Evolutionary conservation across 148 eudicot species (phyloP), one percentile per base, ranked within the genome.

Genomic region (Rhododendron kiyosumense): DNA sequence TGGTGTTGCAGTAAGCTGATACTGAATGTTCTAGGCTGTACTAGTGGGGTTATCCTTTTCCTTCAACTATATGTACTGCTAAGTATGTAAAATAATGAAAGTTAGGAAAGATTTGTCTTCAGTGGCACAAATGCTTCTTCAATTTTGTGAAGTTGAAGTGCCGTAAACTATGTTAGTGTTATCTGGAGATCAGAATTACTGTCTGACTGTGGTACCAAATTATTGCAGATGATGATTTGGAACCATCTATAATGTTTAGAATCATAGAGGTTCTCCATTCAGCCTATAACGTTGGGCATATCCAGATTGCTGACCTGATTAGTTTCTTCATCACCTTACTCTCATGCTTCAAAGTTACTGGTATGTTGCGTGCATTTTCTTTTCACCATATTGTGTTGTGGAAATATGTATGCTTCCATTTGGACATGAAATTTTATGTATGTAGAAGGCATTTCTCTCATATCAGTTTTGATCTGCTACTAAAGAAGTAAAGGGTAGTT

Each of bases 271-370:
- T 97, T 87, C 84, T 97, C 86, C 91, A 92, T 77, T 94, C 95
- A 18, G 90, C 96, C 30, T 97, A 90, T 85, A 93, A 83, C 89
- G 98, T 92, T 89, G 99, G 98, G 32, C 97, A 86, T 78, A 84
- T 94, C 81, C 90, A 89, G 88, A 88, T 90, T 89, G 94, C 91
- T 22, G 97, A 97, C 78, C 91, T 91, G 65, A 88, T 89, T 85
- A 97, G 99, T 89, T 94, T 97, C 93, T 91, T 94, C 91, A 85
- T 95, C 88, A 95, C 99, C 51, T 87, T 97, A 87, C 90, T 95
- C 57, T 92, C 98, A 30, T 90, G 90, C 86, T 92, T 90, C 87
- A 90, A 89, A 90, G 90, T 90, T 81, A 91, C 93, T 48, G 99
- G 98, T 96, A 94, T 26, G 12, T 82, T 65, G 81, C 20, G 57